Percentiles rank a stretch among this genome's conserved stretches.
Evolutionary conservation across 345 rosid species (phyloP).

Genomic region (Salix caprea): DNA sequence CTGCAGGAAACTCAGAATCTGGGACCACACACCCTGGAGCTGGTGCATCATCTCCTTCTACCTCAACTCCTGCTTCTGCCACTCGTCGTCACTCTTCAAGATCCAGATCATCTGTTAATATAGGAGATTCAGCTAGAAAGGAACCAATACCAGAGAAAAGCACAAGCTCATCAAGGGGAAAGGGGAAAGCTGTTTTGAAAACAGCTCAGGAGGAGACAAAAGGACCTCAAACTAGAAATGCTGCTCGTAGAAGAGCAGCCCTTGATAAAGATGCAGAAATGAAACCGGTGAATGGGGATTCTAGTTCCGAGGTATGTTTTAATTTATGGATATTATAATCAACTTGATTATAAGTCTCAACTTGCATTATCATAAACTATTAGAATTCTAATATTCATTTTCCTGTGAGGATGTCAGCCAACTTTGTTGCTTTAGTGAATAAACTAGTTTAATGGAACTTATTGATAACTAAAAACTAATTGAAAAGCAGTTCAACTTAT

Average conservation of each 20-base stretch:
- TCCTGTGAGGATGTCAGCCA: not conserved
- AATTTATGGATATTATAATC: not conserved
- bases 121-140: constrained; percentile 64
- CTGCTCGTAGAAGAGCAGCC: constrained; percentile 79
- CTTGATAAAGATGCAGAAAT: constrained; percentile 69
- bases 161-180: constrained; percentile 79
- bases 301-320: constrained; percentile 82
- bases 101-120: constrained; percentile 74
- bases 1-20: constrained; percentile 65
- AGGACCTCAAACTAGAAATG: constrained; percentile 96
- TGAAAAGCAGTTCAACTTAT: not conserved
- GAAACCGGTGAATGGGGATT: constrained; percentile 68
- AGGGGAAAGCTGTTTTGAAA: constrained; percentile 96
- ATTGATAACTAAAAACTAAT: not conserved
- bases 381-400: not conserved
- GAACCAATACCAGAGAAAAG: constrained; percentile 66
- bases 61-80: constrained; percentile 63
- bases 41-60: constrained; percentile 72
- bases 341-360: not conserved
- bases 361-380: not conserved
- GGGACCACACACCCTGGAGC: constrained; percentile 57
- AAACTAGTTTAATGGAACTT: not conserved
- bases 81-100: constrained; percentile 79
- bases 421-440: not conserved
- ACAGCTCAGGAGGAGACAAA: constrained; percentile 63